Evolutionary conservation across 2,329 filamentous ascomycete species (phyloP).

Genomic region (Aspergillus sp.): DNA sequence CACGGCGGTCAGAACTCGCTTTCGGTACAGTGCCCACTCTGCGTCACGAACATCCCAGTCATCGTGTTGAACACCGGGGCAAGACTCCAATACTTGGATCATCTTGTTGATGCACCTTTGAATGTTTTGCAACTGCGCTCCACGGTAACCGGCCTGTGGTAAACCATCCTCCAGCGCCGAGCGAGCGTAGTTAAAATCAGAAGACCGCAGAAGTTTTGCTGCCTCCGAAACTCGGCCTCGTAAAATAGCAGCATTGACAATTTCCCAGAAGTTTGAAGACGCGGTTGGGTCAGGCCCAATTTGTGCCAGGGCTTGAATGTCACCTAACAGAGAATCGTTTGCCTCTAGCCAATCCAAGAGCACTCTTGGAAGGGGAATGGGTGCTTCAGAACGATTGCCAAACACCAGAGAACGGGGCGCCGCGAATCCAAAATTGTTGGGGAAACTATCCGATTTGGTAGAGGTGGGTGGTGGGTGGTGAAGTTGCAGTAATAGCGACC

Average conservation of each 20-base stretch:
- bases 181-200: conserved; percentile 75
- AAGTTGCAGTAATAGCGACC: conserved; percentile 73
- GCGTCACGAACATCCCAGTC: conserved; percentile 82
- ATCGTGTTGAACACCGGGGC: conserved; percentile 61
- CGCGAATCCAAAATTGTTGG: conserved; percentile 24
- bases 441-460: conserved; percentile 20
- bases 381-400: conserved; percentile 25
- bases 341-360: conserved; percentile 80
- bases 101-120: conserved; percentile 69
- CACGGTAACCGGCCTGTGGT: conserved; percentile 68
- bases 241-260: conserved; percentile 70
- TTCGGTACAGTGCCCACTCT: conserved; percentile 82
- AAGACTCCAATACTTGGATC: conserved; percentile 68
- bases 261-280: conserved; percentile 81
- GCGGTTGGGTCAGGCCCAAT: conserved; percentile 71
- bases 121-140: conserved; percentile 74
- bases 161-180: conserved; percentile 63
- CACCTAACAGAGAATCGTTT: conserved; percentile 69
- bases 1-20: conserved; percentile 67
- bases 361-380: conserved; percentile 65
- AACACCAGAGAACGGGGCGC: conserved; percentile 31
- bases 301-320: conserved; percentile 64
- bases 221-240: conserved; percentile 71
- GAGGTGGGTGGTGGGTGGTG: conserved; percentile 64
- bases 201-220: conserved; percentile 67